Conservation (phyloP, 441 rosid species). For the Adansonia madagascariensis region DNA sequence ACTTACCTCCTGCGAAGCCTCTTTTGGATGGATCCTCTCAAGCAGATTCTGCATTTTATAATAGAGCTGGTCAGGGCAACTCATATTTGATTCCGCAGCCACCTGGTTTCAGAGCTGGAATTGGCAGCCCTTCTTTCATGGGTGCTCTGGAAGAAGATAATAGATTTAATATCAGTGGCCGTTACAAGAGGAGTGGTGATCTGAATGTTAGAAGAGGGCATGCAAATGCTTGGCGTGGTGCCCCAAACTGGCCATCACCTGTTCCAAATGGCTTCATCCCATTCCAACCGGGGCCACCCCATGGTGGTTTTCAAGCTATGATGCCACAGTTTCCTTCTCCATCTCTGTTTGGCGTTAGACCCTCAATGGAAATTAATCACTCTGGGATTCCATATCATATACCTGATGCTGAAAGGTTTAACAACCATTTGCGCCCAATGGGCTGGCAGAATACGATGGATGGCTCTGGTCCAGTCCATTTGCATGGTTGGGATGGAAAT, state of each 20-base stretch:
- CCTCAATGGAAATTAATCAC: conserved; percentile 82
- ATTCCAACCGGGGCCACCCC: conserved; percentile 88
- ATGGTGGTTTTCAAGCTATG: conserved; percentile 78
- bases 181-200: conserved; percentile 76
- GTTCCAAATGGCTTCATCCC: conserved; percentile 86
- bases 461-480: conserved; percentile 69
- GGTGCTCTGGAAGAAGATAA: conserved; percentile 72
- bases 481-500: conserved; percentile 95
- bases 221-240: conserved; percentile 88
- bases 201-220: conserved; percentile 73
- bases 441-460: conserved; percentile 97
- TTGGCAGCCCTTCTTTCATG: conserved; percentile 66
- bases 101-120: conserved; percentile 67
- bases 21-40: conserved; percentile 51
- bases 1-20: conserved; percentile 56
- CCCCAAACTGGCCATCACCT: conserved; percentile 83
- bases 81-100: conserved; percentile 62
- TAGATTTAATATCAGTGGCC: conserved; percentile 51
- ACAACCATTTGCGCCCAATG: conserved; percentile 84
- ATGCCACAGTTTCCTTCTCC: conserved; percentile 85
- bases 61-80: conserved; percentile 58
- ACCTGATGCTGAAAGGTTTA: conserved; percentile 81
- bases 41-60: conserved; percentile 61
- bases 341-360: conserved; percentile 78
- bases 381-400: conserved; percentile 80